These are phyloP conservation scores for Leccinum variicolor DNA, from an alignment of 768 basidiomycete genomes.

Conservation along the genomic window DNA sequence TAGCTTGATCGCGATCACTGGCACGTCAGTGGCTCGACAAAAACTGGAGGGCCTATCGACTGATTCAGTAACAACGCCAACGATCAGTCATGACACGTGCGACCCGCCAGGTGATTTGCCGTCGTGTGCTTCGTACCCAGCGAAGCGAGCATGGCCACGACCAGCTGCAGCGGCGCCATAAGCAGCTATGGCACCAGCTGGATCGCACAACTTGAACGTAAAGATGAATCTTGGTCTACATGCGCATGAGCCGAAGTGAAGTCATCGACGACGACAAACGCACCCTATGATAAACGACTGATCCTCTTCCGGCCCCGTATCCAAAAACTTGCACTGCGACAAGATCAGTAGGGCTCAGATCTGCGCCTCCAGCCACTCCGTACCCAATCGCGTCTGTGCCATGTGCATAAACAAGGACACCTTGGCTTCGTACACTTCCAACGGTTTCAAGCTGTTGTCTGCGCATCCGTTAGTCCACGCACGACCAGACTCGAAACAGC, in stretches of 20 bases:
- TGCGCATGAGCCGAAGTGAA: neutral
- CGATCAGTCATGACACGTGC: neutral
- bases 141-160: conserved; percentile 72
- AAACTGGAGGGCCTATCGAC: conserved; percentile 52
- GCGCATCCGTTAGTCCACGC: neutral
- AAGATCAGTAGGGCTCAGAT: conserved; percentile 56
- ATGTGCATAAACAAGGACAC: conserved; percentile 86
- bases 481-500: conserved; percentile 1
- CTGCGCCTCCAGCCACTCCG: conserved; percentile 79
- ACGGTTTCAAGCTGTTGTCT: conserved; percentile 80
- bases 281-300: conserved; percentile 67
- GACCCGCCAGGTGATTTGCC: conserved; percentile 60
- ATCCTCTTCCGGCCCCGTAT: conserved; percentile 79
- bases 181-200: conserved; percentile 86
- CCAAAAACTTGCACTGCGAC: conserved; percentile 83
- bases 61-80: neutral
- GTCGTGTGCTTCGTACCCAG: conserved; percentile 66
- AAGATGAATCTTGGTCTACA: conserved; percentile 78
- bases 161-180: conserved; percentile 81
- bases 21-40: conserved; percentile 81
- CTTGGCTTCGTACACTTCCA: conserved; percentile 95
- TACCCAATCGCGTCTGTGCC: conserved; percentile 78
- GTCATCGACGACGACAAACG: conserved; percentile 9
- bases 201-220: conserved; percentile 65
- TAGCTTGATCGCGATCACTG: conserved; percentile 79